Base-by-base conservation (phyloP, 306 rosid genomes). In the Amphicarpaea edgeworthii region DNA sequence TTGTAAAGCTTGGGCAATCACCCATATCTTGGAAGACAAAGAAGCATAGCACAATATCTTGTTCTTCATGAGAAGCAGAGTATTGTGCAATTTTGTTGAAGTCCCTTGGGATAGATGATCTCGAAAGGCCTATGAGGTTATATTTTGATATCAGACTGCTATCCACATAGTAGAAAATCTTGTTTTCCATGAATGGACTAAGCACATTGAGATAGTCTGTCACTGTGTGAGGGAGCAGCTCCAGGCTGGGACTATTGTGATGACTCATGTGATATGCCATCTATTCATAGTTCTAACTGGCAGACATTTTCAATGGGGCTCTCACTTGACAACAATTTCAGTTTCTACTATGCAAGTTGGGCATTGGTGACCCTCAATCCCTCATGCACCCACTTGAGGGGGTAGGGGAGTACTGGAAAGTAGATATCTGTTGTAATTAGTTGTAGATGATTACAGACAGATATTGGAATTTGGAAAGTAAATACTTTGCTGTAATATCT, bases 401-500 rank as follows among this genome's bases (percentile, higher is more conserved):
- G 7, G 28, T 10, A 4, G 14, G 1, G 59, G 59, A 20, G 6
- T 9, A 50, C 1, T 21, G 53, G 61, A 54, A 55, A 55, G 34
- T 55, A 24, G 34, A 57, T 57, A 57, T 12, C 37, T 57, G 37
- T 24, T 12, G 37, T 57, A 11, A 57, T 57, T 3, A 24, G 63
- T 57, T 12, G 12, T 57, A 57, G 8, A 54, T 54, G 61, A 12
- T 21, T 53, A 55, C 38, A 12, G 17, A 26, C 37, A 57, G 38
- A 12, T 57, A 57, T 26, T 24, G 64, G 64, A 57, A 57, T 23
- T 26, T 24, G 64, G 64, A 57, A 57, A 57, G 64, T 24, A 24
- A 57, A 12, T 57, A 57, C n/a, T 57, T 57, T 26, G 8, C 41
- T 58, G 40, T 26, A 24, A 3, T 5, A 57, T 24, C 5, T 12